Conservation (phyloP, 352 stramenopile genomes). For the Globisporangium solare region DNA sequence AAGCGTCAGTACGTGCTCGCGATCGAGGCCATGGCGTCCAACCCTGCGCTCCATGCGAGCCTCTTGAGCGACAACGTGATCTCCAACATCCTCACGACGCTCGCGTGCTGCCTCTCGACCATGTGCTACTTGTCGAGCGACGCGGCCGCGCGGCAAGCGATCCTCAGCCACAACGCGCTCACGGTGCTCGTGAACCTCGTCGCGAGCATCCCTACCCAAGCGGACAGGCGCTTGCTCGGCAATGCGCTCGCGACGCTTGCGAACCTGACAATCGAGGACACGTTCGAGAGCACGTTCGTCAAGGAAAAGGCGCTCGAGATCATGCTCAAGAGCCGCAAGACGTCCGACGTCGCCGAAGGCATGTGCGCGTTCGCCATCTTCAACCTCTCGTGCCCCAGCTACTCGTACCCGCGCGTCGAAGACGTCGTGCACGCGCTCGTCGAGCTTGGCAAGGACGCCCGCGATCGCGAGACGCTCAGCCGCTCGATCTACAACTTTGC, state of each 20-base stretch:
- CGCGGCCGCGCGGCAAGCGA: slow-evolving; percentile 36
- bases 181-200: slow-evolving; percentile 30
- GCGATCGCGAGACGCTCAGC: slow-evolving; percentile 42
- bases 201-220: not conserved
- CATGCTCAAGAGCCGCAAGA: slow-evolving; percentile 47
- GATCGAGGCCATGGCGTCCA: slow-evolving; percentile 62
- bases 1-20: slow-evolving; percentile 66
- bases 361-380: slow-evolving; percentile 54
- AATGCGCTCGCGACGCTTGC: slow-evolving; percentile 37
- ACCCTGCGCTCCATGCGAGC: slow-evolving; percentile 38
- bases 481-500: slow-evolving; percentile 66
- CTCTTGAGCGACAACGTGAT: slow-evolving; percentile 62
- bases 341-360: slow-evolving; percentile 25
- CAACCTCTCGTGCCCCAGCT: slow-evolving; percentile 62
- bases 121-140: slow-evolving; percentile 50
- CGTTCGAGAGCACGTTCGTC: slow-evolving; percentile 55
- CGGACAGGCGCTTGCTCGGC: slow-evolving; percentile 9
- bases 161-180: slow-evolving; percentile 52
- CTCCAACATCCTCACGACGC: slow-evolving; percentile 47
- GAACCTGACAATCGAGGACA: slow-evolving; percentile 74
- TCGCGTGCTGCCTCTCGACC: slow-evolving; percentile 49
- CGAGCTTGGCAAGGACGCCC: slow-evolving; percentile 37
- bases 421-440: slow-evolving; percentile 58
- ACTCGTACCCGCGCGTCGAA: slow-evolving; percentile 62
- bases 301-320: slow-evolving; percentile 71